Evolutionary conservation across 2,329 filamentous ascomycete genomes (phyloP).

Genomic region (Stachybotrys chlorohalonatus): DNA sequence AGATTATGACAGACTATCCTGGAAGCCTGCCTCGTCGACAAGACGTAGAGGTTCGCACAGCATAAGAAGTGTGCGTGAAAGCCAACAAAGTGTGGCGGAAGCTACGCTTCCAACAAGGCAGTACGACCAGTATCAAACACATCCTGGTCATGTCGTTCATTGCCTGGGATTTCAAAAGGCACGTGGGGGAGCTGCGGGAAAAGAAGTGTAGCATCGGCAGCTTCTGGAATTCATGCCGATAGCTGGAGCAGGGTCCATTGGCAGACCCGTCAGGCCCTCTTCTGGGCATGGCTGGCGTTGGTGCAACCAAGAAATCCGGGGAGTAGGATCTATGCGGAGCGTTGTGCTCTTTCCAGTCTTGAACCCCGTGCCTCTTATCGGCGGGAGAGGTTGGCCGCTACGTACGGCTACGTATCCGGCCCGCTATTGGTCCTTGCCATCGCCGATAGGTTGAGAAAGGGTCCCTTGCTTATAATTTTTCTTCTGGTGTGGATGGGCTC

Average conservation of each 20-base stretch:
- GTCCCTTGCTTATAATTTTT: conserved; percentile 1
- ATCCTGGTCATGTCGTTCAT: no score
- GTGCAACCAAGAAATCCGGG: conserved; percentile 19
- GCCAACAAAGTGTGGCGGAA: no score
- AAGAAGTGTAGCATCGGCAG: conserved; percentile 3
- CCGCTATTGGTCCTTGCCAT: conserved; percentile 19
- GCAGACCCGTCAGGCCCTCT: neutral
- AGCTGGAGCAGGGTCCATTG: conserved; percentile 7
- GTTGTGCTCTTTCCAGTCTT: conserved; percentile 16
- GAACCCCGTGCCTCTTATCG: conserved; percentile 16
- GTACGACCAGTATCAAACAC: no score
- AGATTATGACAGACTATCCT: no score
- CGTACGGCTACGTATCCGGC: conserved; percentile 24
- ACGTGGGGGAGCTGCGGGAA: neutral
- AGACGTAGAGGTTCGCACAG: no score
- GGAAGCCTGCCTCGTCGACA: no score
- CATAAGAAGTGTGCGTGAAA: no score
- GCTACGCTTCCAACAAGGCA: no score
- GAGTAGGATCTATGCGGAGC: conserved; percentile 17
- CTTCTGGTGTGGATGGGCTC: conserved; percentile 5
- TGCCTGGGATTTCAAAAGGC: neutral
- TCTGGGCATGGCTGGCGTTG: conserved; percentile 8
- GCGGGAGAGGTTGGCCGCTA: conserved; percentile 17
- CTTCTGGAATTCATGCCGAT: conserved; percentile 22
- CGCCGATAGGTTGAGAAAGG: neutral